phyloP scores from a whole-genome alignment of 2,329 filamentous ascomycete species.

The Daldinia eschscholtzii region DNA sequence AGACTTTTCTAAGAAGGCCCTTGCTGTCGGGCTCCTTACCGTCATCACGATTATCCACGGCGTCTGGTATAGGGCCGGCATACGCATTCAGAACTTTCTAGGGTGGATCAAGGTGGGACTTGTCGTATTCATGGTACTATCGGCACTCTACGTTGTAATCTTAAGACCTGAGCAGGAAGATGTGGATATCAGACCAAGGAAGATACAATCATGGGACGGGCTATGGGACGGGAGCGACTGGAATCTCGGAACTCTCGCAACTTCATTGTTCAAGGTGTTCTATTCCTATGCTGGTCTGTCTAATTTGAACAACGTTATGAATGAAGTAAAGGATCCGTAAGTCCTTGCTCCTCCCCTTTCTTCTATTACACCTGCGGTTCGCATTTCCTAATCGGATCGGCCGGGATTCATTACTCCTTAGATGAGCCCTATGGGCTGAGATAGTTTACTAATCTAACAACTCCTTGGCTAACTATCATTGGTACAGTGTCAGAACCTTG shows the following conservation, averaged over 20 bases:
- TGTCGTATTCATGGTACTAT: slow-evolving; percentile 71
- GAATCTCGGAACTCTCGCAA: slow-evolving; percentile 76
- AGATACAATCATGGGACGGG: slow-evolving; percentile 59
- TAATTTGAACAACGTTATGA: slow-evolving; percentile 78
- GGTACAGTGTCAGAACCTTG: slow-evolving; percentile 65
- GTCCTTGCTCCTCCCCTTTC: neutral
- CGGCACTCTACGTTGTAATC: slow-evolving; percentile 70
- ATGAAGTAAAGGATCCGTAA: slow-evolving; percentile 75
- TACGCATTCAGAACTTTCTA: slow-evolving; percentile 70
- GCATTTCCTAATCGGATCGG: neutral
- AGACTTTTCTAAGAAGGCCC: slow-evolving; percentile 64
- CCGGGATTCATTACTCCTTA: neutral
- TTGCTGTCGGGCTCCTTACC: slow-evolving; percentile 70
- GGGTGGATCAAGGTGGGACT: slow-evolving; percentile 74
- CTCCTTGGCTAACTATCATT: neutral
- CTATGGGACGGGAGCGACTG: slow-evolving; percentile 76
- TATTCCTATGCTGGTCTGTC: slow-evolving; percentile 76
- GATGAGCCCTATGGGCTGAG: too few species aligned
- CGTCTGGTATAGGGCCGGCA: slow-evolving; percentile 67
- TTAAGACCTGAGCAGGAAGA: slow-evolving; percentile 52
- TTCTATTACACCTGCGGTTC: neutral
- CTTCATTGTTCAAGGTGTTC: slow-evolving; percentile 75
- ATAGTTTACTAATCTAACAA: neutral
- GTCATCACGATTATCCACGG: slow-evolving; percentile 70
- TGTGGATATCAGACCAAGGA: slow-evolving; percentile 35